Percentiles rank a stretch among this genome's conserved stretches.
phyloP scores from a whole-genome alignment of 495 filamentous ascomycete species.

The Penicillium silybi region DNA sequence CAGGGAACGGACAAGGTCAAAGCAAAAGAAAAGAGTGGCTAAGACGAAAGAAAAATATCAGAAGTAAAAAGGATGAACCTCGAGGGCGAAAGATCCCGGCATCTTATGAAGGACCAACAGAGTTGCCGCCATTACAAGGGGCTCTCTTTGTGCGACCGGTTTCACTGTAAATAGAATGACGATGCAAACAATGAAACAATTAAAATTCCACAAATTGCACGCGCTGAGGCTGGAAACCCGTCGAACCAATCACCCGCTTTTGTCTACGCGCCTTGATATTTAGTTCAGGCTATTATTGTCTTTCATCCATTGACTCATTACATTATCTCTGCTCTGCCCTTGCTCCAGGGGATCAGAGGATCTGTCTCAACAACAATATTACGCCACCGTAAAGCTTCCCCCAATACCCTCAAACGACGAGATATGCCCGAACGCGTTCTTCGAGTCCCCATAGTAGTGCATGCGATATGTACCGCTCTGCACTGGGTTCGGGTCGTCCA shows the following conservation, averaged over 20 bases:
- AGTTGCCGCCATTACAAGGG: constrained; percentile 9
- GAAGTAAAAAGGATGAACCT: background rate
- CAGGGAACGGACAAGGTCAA: background rate
- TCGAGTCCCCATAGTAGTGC: constrained; percentile 82
- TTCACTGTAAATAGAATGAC: background rate
- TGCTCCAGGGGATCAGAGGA: background rate
- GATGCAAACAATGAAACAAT: too few species aligned
- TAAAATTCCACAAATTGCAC: too few species aligned
- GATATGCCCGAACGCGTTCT: constrained; percentile 62
- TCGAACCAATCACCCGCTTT: too few species aligned
- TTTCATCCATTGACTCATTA: background rate
- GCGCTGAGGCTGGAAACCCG: too few species aligned
- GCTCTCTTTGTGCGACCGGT: constrained; percentile 11
- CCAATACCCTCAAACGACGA: constrained; percentile 74
- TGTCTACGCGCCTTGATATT: too few species aligned
- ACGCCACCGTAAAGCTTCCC: constrained; percentile 54
- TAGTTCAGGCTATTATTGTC: too few species aligned
- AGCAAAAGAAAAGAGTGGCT: constrained; percentile 8
- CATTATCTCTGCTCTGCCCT: background rate
- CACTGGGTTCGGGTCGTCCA: constrained; percentile 35
- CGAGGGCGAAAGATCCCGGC: background rate
- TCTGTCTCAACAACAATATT: background rate
- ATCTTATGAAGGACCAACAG: constrained; percentile 3
- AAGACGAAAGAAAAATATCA: background rate
- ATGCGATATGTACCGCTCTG: constrained; percentile 69